Evolutionary conservation across 2,329 filamentous ascomycete genomes (phyloP), one percentile per base, ranked within the genome.

Genomic region (Curvularia sp.): DNA sequence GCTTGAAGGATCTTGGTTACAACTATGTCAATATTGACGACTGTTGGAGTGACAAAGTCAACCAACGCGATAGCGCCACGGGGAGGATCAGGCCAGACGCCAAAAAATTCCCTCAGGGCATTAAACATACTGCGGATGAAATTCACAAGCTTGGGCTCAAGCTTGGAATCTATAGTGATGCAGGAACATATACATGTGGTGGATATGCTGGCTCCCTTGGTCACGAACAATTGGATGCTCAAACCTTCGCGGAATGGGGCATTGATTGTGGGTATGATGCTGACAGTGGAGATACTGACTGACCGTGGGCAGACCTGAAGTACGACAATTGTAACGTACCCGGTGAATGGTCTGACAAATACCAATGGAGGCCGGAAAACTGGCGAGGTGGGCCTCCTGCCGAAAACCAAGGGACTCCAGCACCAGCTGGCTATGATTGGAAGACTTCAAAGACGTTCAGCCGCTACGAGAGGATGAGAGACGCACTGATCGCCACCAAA

Each of bases 101-200:
- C 60, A 85, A 85, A 4, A 65, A 1, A 69, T 89, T 88, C 57
- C 86, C 87, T 0, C 70, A 81, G 8, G 87, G 86, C 0, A 88
- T 89, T 60, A 78, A 78, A 15, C 80, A 81, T 6, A 70, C 83
- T 0, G 85, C 85, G 0, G 73, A 82, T 13, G 68, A 83, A 56
- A 79, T 89, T 20, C 87, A 89, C 59, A 74, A 65, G 1, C 66
- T 86, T 62, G 86, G 85, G 0, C 64, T 89, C 39, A 88, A 88
- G 68, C 70, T 88, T 4, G 87, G 87, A 0, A 86, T 89, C 42
- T 89, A 89, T 66, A 82, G 83, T 61, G 82, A 82, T 70, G 83
- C 83, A 0, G 83, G 83, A 43, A 77, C 53, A 3, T 41, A 48
- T 42, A 85, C 84, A 4, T 87, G 85, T 64, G 85, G 80, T 0